Evolutionary conservation across 106 monocot genomes (phyloP).

Genomic region (Allium cepa): DNA sequence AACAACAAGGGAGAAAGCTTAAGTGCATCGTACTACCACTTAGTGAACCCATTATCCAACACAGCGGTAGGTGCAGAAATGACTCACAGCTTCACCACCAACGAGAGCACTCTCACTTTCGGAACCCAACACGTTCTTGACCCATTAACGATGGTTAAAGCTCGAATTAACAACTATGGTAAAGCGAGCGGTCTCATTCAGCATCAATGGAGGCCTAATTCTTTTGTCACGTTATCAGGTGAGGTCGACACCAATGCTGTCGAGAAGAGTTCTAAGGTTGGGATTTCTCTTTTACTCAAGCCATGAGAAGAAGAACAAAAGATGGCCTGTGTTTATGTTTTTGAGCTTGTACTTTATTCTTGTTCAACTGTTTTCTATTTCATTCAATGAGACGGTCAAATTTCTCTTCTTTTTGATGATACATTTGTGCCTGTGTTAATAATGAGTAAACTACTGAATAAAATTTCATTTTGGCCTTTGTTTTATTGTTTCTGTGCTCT

Average conservation of each 20-base stretch:
- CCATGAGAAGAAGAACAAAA: constrained; percentile 25
- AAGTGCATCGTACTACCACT: constrained; percentile 81
- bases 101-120: constrained; percentile 73
- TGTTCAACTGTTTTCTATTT: not conserved
- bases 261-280: constrained; percentile 83
- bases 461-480: too few species aligned
- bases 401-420: too few species aligned
- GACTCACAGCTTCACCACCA: constrained; percentile 67
- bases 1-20: constrained; percentile 75
- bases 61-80: constrained; percentile 86
- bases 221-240: constrained; percentile 67
- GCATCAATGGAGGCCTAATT: constrained; percentile 86
- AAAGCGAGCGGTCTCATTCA: constrained; percentile 79
- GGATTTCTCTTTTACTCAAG: constrained; percentile 66
- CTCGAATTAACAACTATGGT: constrained; percentile 79
- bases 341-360: too few species aligned
- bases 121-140: constrained; percentile 80
- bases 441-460: too few species aligned
- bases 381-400: too few species aligned
- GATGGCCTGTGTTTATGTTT: too few species aligned
- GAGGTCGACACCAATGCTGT: constrained; percentile 87
- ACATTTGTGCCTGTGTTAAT: too few species aligned
- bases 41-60: constrained; percentile 49
- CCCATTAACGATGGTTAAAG: constrained; percentile 63
- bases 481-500: too few species aligned